Base-by-base conservation (phyloP, 1,284 basidiomycete genomes). In the Phellinidium pouzarii region DNA sequence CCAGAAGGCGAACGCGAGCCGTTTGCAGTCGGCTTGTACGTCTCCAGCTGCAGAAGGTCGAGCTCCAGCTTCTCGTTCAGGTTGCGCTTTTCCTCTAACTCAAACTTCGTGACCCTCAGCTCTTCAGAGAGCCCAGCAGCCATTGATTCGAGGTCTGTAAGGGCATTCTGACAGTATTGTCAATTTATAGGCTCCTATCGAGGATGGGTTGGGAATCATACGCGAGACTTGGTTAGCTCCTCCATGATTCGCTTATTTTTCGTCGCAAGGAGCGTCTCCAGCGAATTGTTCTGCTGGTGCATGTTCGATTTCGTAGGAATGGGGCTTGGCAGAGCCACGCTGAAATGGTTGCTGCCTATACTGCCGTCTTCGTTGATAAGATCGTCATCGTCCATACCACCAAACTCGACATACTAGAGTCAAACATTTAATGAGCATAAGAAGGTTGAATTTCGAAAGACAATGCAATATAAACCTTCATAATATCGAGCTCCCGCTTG, bases 201-300 rank as follows among this genome's bases (percentile, higher is more conserved):
- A 17, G 19, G 38, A 14, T n/a, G 20, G 14, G 27, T 48, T 22
- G 41, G 37, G 20, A 23, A 22, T 65, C 78, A 17, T 60, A 91
- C 91, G 53, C 94, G 77, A 61, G 97, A 82, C 60, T 85, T 92
- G 2, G 95, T 95, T 38, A 98, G 71, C 64, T 98, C 93, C 61
- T 98, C 94, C 42, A 93, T 78, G n/a, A 99, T 80, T 44, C 88
- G 83, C 63, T 91, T 91, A 70, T 98, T 99, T 75, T 97, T 98
- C 46, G 81, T 84, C 2, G 94, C 90, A 25, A 99, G 78, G 1
- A 98, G 80, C 23, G 83, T 82, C 68, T 99, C 95, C 0, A 99
- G 78, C 0, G 93, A 91, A 65, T 86, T 87, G 20, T 81, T 87
- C 34, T 81, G 80, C 54, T 85, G 80, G 66, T 53, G 50, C 19